Percentiles rank a stretch among this genome's conserved stretches.
phyloP scores from a whole-genome alignment of 257 asterid genomes.

The Nicotiana undulata region DNA sequence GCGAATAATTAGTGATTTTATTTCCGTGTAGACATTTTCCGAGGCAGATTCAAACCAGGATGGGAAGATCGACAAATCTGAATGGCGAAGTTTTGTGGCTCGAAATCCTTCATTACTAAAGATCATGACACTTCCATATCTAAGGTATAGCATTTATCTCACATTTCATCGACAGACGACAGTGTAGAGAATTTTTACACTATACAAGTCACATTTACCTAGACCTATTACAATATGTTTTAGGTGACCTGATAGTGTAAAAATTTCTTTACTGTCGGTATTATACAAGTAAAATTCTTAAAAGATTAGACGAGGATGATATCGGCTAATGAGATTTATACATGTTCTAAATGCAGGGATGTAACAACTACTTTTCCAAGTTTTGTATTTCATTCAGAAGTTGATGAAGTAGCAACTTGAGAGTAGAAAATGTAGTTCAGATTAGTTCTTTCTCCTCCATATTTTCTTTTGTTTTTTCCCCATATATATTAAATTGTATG shows the following conservation, averaged over 20 bases:
- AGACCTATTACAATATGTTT: too few relatives aligned
- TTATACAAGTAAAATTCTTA: background rate
- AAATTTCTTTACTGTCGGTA: background rate
- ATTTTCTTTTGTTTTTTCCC: background rate
- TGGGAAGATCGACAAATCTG: conserved; percentile 84
- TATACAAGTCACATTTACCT: background rate
- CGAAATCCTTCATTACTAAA: conserved; percentile 83
- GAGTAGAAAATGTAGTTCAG: conserved; percentile 1
- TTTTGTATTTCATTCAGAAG: conserved; percentile 7
- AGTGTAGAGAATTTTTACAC: too few relatives aligned
- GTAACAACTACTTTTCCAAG: conserved; percentile 8
- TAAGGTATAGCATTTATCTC: conserved; percentile 40
- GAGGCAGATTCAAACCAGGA: conserved; percentile 83
- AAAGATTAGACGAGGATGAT: background rate
- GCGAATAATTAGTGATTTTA: background rate
- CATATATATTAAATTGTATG: background rate
- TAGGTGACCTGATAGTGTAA: background rate
- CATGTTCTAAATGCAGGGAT: background rate
- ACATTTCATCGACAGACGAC: background rate
- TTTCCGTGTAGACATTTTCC: conserved; percentile 55
- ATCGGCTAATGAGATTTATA: background rate
- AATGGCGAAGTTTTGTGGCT: conserved; percentile 75
- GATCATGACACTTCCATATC: conserved; percentile 90
- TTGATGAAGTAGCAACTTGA: conserved; percentile 9
- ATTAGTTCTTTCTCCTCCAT: background rate